phyloP scores from a whole-genome alignment of 225 moss, liverwort and hornwort genomes.

The Sphagnum contortum region DNA sequence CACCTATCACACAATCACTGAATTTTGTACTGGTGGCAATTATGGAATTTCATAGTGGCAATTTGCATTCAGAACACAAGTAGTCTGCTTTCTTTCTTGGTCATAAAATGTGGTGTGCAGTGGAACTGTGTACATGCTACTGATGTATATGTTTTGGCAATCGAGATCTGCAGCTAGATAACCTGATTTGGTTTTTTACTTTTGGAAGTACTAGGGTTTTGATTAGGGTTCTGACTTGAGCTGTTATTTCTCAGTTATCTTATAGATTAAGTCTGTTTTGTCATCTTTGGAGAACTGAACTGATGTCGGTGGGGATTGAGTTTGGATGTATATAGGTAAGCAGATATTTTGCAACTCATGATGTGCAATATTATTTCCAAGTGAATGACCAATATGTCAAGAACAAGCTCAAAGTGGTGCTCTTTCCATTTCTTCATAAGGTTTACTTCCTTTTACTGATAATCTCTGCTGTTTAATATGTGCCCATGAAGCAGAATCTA shows the following conservation, averaged over 20 bases:
- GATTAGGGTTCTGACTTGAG: no score
- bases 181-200: not conserved
- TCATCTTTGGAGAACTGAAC: no score
- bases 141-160: not conserved
- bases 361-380: conserved; percentile 93
- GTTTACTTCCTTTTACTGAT: conserved; percentile 11
- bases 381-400: conserved; percentile 95
- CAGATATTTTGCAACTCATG: conserved; percentile 86
- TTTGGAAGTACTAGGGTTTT: no score
- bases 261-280: no score
- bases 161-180: not conserved
- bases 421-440: conserved; percentile 87
- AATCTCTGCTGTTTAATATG: no score
- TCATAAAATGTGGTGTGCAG: not conserved
- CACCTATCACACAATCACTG: no score
- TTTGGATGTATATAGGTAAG: conserved; percentile 53
- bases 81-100: not conserved
- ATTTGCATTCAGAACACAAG: not conserved
- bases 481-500: not conserved
- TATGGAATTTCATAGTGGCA: not conserved
- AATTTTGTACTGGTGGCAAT: no score
- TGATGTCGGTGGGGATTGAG: not conserved
- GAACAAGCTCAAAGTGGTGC: conserved; percentile 95
- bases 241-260: not conserved
- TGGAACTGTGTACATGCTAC: not conserved